phyloP scores from a whole-genome alignment of 805 yeast genomes.

The Saccharomyces jurei region DNA sequence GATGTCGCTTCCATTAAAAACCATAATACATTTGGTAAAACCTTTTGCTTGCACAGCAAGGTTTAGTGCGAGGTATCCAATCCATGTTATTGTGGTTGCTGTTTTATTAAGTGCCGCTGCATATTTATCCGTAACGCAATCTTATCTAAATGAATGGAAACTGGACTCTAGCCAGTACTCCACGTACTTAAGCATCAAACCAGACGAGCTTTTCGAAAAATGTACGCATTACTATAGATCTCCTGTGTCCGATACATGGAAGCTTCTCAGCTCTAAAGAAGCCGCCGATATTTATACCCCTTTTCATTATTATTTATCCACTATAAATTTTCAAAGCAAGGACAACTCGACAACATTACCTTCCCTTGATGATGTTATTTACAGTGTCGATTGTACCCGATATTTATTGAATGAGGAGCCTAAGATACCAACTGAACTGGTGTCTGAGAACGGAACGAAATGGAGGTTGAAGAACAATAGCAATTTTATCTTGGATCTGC shows the following conservation, averaged over 20 bases:
- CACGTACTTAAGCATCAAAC: constrained; percentile 6
- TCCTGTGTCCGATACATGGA: constrained; percentile 17
- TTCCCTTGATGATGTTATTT: constrained; percentile 25
- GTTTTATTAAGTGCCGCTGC: constrained; percentile 72
- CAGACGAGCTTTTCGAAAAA: constrained; percentile 16
- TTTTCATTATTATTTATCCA: constrained; percentile 26
- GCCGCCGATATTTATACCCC: constrained; percentile 9
- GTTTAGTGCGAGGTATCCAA: constrained; percentile 73
- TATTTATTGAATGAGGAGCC: constrained; percentile 20
- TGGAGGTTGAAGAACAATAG: constrained; percentile 54
- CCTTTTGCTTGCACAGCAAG: constrained; percentile 41
- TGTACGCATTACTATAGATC: constrained; percentile 23
- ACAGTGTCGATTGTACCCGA: constrained; percentile 16
- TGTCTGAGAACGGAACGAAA: constrained; percentile 37
- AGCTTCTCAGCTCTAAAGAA: constrained; percentile 13
- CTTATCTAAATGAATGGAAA: constrained; percentile 42
- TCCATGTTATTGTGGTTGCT: constrained; percentile 70
- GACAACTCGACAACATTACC: constrained; percentile 12
- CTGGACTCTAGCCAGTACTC: constrained; percentile 16
- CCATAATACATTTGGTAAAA: constrained; percentile 22
- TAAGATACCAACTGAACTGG: constrained; percentile 14
- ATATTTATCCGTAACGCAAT: constrained; percentile 66
- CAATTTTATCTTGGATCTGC: neutral
- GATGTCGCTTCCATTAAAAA: neutral
- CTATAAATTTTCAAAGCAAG: constrained; percentile 19